Evolutionary conservation across 2,329 filamentous ascomycete genomes (phyloP), one percentile per base, ranked within the genome.

Genomic region (Neonectria punicea): DNA sequence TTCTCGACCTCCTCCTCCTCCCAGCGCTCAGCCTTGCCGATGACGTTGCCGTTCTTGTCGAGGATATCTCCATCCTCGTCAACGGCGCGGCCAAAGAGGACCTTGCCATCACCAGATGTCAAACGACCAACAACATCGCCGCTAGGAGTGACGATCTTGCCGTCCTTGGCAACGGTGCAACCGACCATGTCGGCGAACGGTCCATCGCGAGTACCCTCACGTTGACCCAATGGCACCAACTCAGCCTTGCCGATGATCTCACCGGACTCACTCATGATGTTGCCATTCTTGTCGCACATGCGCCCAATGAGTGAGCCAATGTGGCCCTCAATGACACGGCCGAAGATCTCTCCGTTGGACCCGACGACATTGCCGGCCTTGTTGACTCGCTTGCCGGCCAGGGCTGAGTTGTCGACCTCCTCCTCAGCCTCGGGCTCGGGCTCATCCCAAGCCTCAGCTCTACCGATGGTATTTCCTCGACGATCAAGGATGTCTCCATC

Each of bases 11-110:
- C 84, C 11, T 82, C 80, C 73, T 87, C 85, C 70, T 87, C 84
- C 86, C 86, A 89, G 20, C 87, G 82, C 76, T 89, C 87, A 1
- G 87, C 87, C 66, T 86, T 84, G 30, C 86, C 87, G 2, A 89
- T 76, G 1, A 81, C 75, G 67, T 89, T 89, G 34, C 87, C 87
- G 74, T 93, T 94, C 77, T 89, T 90, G 82, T 96, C 93, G 61
- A 92, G 84, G 34, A 97, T 89, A 62, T 96, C 93, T 41, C 93
- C 93, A 68, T 97, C 93, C 67, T 93, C 90, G 62, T 96, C 93
- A 18, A 96, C 93, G 9, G 84, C 74, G 51, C 92, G 90, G 16
- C 93, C 93, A 41, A 90, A 87, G 1, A 97, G 85, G 56, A 84
- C 82, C 84, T 93, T 93, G 39, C 86, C 77, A 59, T 97, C 91